Base-by-base conservation (phyloP, 2,329 filamentous ascomycete species). In the Coleophoma crateriformis region DNA sequence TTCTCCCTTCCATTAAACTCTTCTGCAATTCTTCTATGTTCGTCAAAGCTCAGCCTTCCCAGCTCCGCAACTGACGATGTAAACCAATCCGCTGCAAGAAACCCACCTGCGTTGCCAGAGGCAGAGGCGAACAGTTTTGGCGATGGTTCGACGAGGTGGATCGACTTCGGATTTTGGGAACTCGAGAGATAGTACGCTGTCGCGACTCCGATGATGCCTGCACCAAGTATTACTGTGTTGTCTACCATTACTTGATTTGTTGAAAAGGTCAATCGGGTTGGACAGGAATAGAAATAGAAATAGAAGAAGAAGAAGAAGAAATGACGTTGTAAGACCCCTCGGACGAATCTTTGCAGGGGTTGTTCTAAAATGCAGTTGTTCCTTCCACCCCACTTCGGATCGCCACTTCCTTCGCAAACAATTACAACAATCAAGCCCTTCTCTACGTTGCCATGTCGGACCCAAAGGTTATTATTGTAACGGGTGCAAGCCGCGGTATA, bases 11-110 rank as follows among this genome's bases (percentile, higher is more conserved):
- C 59, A 22, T 43, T 34, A 34, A 52, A 34, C 37, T 58, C 41
- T 17, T 50, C 46, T n/a, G 59, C 59, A 6, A 61, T 41, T 7
- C 47, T 38, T 19, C 34, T 46, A 45, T 92, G 88, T 47, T 90
- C 74, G 4, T 76, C 74, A 61, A 87, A 92, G 38, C 84, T 88
- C 12, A 91, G 71, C 1, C 74, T 75, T 7, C 81, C 87, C 1
- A 91, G 72, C 0, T 74, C 69, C 0, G 78, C 72, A 6, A 81
- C 69, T 1, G 75, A 70, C 0, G 79, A 70, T 0, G 73, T 72
- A 59, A 87, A 88, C 86, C 87, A 91, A 64, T 91, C 84, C 33
- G 73, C 74, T 0, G 87, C 87, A 8, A 91, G 62, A 60, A 91
- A 92, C 0, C 88, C 87, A 15, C 77, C 88, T 0, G 87, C 85